Evolutionary conservation across 1,139 yeast species (phyloP).

Genomic region (Ashbya aceris): DNA sequence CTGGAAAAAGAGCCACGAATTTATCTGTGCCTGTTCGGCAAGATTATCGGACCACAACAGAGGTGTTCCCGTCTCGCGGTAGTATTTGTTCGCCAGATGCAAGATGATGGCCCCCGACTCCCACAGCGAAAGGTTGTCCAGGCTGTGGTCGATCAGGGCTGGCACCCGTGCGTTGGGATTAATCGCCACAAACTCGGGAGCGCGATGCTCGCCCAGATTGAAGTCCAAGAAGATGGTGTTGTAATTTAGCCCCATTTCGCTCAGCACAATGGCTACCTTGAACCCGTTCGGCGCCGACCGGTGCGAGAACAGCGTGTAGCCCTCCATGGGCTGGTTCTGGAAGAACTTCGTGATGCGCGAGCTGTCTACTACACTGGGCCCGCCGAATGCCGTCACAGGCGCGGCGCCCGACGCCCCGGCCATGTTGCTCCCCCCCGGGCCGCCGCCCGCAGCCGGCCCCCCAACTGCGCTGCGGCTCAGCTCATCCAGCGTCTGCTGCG

Average conservation of each 20-base stretch:
- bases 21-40: slow-evolving; percentile 77
- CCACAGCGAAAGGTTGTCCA: slow-evolving; percentile 78
- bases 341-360: slow-evolving; percentile 66
- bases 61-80: slow-evolving; percentile 64
- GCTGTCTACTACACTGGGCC: slow-evolving; percentile 21
- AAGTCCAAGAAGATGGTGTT: slow-evolving; percentile 83
- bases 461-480: slow-evolving; percentile 8
- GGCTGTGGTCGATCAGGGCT: slow-evolving; percentile 79
- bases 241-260: slow-evolving; percentile 73
- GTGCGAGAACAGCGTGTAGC: slow-evolving; percentile 81
- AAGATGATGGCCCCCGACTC: slow-evolving; percentile 87
- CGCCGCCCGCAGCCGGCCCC: slow-evolving; percentile 1
- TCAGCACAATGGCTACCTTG: slow-evolving; percentile 83
- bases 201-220: slow-evolving; percentile 81
- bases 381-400: slow-evolving; percentile 13
- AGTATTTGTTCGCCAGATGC: slow-evolving; percentile 61
- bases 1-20: slow-evolving; percentile 88
- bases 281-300: slow-evolving; percentile 95
- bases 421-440: slow-evolving; percentile 7
- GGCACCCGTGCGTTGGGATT: slow-evolving; percentile 96
- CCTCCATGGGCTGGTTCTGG: slow-evolving; percentile 70
- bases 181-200: slow-evolving; percentile 84
- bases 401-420: slow-evolving; percentile 10
- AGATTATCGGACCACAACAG: slow-evolving; percentile 73
- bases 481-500: slow-evolving; percentile 12